Base-by-base conservation (phyloP, 345 rosid genomes). In the Eucalyptus globulus region DNA sequence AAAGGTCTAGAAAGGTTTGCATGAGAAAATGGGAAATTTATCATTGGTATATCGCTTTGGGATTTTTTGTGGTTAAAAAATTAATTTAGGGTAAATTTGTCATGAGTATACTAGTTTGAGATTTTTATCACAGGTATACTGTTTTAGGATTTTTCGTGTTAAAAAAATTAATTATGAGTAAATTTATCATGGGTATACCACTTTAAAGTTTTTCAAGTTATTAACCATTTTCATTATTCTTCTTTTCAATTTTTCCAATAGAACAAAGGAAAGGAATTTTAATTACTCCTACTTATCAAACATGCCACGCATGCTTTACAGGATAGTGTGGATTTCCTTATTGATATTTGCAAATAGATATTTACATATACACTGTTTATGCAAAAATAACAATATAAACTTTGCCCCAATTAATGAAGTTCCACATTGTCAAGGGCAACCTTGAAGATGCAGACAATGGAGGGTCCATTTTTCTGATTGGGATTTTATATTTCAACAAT, bases 41-140 rank as follows among this genome's bases (percentile, higher is more conserved):
- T 53, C 10, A 19, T 1, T 7, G 1, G 1, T 53, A 19, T 53
- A 53, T 1, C 2, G 2, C 9, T 53, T 53, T 19, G 56, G 5
- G 24, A 53, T 53, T 53, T 53, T 53, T 53, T 53, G 10, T 53
- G 24, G 7, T 53, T 7, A 53, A 53, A 50, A 53, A 53, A 8
- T 53, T 53, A 53, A 19, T 53, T 53, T 53, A 53, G 0, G 4
- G 4, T 19, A 53, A 17, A 53, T 53, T 53, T 51, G 2, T 51
- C 9, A 7, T 17, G 8, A 17, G 4, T 17, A 51, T 51, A 17
- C 22, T 4, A 51, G 1, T 51, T 16, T 51, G 22, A 53, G 58
- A 4, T 53, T 53, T 53, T 53, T 19, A 17, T 53, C 24, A 53
- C 4, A 19, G 0, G 24, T 53, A 53, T 53, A 53, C 4, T 8